Evolutionary conservation across 306 rosid genomes (phyloP).

Genomic region (Medicago arabica): DNA sequence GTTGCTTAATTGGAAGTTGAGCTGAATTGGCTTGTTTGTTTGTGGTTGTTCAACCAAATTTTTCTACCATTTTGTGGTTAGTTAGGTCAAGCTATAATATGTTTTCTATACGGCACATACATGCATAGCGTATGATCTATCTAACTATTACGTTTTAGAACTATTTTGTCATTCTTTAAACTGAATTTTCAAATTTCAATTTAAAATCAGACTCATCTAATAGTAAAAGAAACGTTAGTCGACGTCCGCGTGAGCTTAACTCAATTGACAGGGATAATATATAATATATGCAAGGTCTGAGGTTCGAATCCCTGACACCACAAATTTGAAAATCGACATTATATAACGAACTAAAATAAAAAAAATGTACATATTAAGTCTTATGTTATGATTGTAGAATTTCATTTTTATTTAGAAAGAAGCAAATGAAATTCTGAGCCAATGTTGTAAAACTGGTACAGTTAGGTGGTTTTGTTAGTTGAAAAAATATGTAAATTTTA

Average conservation of each 20-base stretch:
- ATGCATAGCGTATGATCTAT: neutral
- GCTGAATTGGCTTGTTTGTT: slow-evolving; percentile 8
- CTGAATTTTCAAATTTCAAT: neutral
- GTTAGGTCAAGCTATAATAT: slow-evolving; percentile 12
- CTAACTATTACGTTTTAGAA: neutral
- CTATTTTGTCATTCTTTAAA: neutral
- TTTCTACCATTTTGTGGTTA: neutral
- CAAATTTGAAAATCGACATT: neutral
- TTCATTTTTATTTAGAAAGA: neutral
- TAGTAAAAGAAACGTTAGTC: too few relatives aligned
- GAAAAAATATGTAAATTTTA: neutral
- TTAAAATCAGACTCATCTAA: too few relatives aligned
- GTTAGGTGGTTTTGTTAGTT: slow-evolving; percentile 18
- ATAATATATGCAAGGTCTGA: too few relatives aligned
- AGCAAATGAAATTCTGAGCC: neutral
- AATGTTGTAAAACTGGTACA: neutral
- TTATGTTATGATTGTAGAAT: neutral
- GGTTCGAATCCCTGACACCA: too few relatives aligned
- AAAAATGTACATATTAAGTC: too few relatives aligned
- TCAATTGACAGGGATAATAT: too few relatives aligned
- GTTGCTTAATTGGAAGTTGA: slow-evolving; percentile 45
- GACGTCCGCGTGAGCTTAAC: too few relatives aligned
- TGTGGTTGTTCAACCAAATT: slow-evolving; percentile 47
- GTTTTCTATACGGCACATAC: neutral
- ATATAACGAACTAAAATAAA: neutral